Evolutionary conservation across 805 yeast species (phyloP), one percentile per base, ranked within the genome.

Genomic region (Saturnispora dispora): DNA sequence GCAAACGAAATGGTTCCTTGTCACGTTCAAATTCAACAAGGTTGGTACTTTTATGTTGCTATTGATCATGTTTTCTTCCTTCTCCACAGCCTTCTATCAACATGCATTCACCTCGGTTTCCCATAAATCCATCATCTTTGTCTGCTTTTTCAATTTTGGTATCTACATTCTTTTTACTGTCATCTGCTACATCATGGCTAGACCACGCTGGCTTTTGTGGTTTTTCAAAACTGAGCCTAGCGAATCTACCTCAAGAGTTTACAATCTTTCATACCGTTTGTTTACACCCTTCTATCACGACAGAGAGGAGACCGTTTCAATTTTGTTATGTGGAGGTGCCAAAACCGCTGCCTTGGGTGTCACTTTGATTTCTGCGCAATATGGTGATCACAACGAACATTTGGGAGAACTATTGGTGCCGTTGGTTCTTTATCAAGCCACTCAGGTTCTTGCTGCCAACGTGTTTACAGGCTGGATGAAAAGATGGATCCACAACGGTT

Each of bases 271-370:
- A 22, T 77, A 80, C 62, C 65, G 64, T 43, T 30, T 73, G 1
- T 66, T 81, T 53, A 64, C 73, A 50, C 91, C 91, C 1, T 87
- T 85, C 59, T 85, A 83, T 65, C 85, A 85, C 65, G 73, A 74
- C 59, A 77, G 82, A 57, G 65, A 71, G 48, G 96, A 89, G 60
- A 79, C 96, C 0, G 86, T 87, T 35, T 75, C 90, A 11, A 76
- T 89, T 47, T 77, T 88, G 84, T 74, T 88, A 53, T 87, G 96
- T 66, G 96, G 95, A 10, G 91, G 95, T 5, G 96, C 96, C 2
- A 89, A 88, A 65, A 88, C 96, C 1, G 96, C 95, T 0, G 96
- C 96, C 0, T 71, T 88, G 48, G 96, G 96, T 36, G 95, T 88
- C 4, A 85, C 95, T 1, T 71, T 88, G 47, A 74, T 85, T n/a